These are phyloP conservation scores for Diaporthe longicolla DNA, from an alignment of 2,329 filamentous ascomycete genomes.

Conservation along the genomic window DNA sequence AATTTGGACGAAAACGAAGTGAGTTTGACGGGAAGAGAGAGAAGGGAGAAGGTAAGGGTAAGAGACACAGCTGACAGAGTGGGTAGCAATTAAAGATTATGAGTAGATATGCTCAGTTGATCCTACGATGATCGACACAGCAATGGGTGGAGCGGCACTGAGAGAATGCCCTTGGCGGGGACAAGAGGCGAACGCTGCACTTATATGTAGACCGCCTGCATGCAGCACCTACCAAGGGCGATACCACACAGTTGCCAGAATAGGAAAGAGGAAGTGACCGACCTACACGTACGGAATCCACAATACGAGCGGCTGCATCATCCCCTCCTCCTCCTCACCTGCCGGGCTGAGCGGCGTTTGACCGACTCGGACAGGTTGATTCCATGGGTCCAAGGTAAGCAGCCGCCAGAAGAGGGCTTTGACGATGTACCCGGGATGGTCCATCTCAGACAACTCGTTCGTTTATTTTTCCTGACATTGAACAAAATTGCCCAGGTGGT, in stretches of 20 bases:
- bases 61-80: neutral
- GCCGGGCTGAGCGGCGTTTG: neutral
- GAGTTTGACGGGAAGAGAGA: neutral
- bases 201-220: conserved; percentile 29
- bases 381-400: neutral
- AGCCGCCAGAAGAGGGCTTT: neutral
- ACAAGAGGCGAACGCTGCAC: conserved; percentile 33
- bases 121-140: conserved; percentile 33
- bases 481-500: neutral
- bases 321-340: neutral
- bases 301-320: conserved; percentile 21
- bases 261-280: conserved; percentile 3
- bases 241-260: conserved; percentile 19
- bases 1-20: neutral
- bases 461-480: neutral
- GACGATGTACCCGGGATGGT: neutral
- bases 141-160: neutral
- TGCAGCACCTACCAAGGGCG: conserved; percentile 6
- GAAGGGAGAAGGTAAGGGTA: conserved; percentile 17
- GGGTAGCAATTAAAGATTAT: conserved; percentile 30
- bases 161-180: conserved; percentile 13
- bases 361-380: conserved; percentile 5
- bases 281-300: conserved; percentile 8
- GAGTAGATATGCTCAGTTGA: conserved; percentile 8
- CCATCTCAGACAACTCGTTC: conserved; percentile 22